These are phyloP conservation scores for Cutaneotrichosporon arboriforme DNA, from an alignment of 1,284 basidiomycete species.

Conservation along the genomic window DNA sequence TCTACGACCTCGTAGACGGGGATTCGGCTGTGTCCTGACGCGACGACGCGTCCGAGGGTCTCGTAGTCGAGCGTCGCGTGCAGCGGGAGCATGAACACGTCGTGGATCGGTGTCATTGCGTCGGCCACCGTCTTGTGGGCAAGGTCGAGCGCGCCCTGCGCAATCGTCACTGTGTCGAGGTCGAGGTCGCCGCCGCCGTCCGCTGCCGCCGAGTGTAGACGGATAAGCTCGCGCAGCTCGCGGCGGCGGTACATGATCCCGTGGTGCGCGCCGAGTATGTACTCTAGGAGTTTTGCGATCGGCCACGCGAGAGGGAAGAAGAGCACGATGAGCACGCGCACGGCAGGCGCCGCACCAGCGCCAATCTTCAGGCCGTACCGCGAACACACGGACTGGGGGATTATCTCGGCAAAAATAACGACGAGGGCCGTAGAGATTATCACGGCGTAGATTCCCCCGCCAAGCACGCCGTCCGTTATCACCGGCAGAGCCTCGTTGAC, in stretches of 20 bases:
- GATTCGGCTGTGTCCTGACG: slow-evolving; percentile 66
- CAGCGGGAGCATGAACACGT: slow-evolving; percentile 67
- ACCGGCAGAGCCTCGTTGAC: slow-evolving; percentile 83
- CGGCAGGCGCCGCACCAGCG: slow-evolving; percentile 75
- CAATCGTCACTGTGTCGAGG: slow-evolving; percentile 67
- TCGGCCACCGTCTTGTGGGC: slow-evolving; percentile 62
- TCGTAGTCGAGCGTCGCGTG: slow-evolving; percentile 72
- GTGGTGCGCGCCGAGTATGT: slow-evolving; percentile 64
- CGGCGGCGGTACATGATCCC: slow-evolving; percentile 40
- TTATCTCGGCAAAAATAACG: slow-evolving; percentile 55
- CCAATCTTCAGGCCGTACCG: slow-evolving; percentile 85
- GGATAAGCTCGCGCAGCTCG: slow-evolving; percentile 68
- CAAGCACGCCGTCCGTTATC: slow-evolving; percentile 75
- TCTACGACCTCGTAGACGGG: slow-evolving; percentile 65
- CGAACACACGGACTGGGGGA: slow-evolving; percentile 72
- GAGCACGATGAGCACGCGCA: slow-evolving; percentile 61
- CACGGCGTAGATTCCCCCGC: slow-evolving; percentile 70
- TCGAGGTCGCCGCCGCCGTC: slow-evolving; percentile 65
- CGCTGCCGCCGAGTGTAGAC: slow-evolving; percentile 59
- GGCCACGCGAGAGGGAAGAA: slow-evolving; percentile 71
- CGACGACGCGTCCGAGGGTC: slow-evolving; percentile 65
- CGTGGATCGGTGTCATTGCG: slow-evolving; percentile 73
- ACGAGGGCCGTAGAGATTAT: slow-evolving; percentile 74
- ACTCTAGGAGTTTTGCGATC: slow-evolving; percentile 74
- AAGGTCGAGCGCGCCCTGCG: slow-evolving; percentile 66